phyloP scores from a whole-genome alignment of 768 basidiomycete genomes.

The Lentinus brumalis region DNA sequence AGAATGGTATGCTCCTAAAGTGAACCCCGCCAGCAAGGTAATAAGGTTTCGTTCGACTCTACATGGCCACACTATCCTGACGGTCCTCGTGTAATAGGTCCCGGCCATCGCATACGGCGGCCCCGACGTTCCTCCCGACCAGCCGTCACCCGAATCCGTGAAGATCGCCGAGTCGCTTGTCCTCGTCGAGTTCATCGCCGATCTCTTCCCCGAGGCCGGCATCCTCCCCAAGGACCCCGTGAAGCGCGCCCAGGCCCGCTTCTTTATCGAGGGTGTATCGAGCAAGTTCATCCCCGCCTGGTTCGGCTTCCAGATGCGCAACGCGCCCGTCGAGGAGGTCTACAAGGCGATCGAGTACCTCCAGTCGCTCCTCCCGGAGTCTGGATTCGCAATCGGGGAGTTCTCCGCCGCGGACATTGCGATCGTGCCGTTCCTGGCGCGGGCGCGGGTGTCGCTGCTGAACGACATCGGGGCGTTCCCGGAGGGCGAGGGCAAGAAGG shows the following conservation, averaged over 20 bases:
- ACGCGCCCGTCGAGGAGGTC: constrained; percentile 45
- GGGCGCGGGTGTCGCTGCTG: constrained; percentile 45
- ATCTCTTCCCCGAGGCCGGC: constrained; percentile 49
- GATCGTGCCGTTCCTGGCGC: constrained; percentile 60
- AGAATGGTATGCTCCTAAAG: constrained; percentile 64
- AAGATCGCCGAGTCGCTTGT: constrained; percentile 69
- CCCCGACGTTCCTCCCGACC: constrained; percentile 52
- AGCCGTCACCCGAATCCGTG: constrained; percentile 58
- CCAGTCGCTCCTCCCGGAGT: constrained; percentile 50
- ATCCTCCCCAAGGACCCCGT: constrained; percentile 61
- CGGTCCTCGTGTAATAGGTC: constrained; percentile 34
- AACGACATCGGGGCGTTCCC: constrained; percentile 56
- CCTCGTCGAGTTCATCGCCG: constrained; percentile 67
- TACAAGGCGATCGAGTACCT: constrained; percentile 46
- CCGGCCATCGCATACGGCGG: constrained; percentile 66
- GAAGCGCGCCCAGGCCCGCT: constrained; percentile 56
- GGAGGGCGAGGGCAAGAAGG: constrained; percentile 47
- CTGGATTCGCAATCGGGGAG: constrained; percentile 45
- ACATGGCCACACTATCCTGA: neutral
- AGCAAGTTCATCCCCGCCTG: constrained; percentile 47
- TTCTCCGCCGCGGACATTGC: constrained; percentile 69
- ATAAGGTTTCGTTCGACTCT: constrained; percentile 5
- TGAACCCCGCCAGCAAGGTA: constrained; percentile 71
- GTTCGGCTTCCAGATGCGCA: constrained; percentile 37
- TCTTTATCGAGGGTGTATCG: constrained; percentile 60